phyloP scores from a whole-genome alignment of 495 filamentous ascomycete genomes.

The Platismatia glauca region DNA sequence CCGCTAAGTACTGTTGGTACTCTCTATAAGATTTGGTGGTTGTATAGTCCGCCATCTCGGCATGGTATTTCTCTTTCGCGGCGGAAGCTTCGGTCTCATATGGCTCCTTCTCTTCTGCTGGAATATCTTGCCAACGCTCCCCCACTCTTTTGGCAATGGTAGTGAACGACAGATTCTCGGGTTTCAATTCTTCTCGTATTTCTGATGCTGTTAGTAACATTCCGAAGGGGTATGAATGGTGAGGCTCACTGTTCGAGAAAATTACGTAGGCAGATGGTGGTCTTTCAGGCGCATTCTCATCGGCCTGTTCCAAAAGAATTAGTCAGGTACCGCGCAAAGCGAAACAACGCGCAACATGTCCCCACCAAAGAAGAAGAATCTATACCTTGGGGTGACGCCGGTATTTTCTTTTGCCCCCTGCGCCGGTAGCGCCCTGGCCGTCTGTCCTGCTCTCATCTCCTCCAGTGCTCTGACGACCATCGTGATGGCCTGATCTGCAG shows the following conservation, averaged over 20 bases:
- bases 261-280: conserved; percentile 75
- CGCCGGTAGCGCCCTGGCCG: conserved; percentile 17
- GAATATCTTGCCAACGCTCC: conserved; percentile 66
- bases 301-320: conserved; percentile 39
- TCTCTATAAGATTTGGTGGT: conserved; percentile 53
- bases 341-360: not conserved
- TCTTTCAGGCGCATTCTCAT: conserved; percentile 68
- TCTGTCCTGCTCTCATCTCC: conserved; percentile 25
- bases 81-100: conserved; percentile 59
- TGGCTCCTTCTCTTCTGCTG: conserved; percentile 54
- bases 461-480: conserved; percentile 9
- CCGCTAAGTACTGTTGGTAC: conserved; percentile 58
- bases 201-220: conserved; percentile 34
- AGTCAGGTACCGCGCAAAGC: not conserved
- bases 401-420: conserved; percentile 59
- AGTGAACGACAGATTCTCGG: conserved; percentile 64
- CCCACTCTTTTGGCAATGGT: conserved; percentile 76
- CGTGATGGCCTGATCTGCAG: conserved; percentile 30
- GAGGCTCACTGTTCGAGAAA: conserved; percentile 65
- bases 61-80: conserved; percentile 63
- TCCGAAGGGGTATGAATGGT: not conserved
- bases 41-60: conserved; percentile 60
- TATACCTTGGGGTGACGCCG: conserved; percentile 67
- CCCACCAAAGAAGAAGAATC: not conserved
- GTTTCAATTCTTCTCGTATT: conserved; percentile 64